Evolutionary conservation across 768 basidiomycete genomes (phyloP).

Genomic region (Astraeus odoratus): DNA sequence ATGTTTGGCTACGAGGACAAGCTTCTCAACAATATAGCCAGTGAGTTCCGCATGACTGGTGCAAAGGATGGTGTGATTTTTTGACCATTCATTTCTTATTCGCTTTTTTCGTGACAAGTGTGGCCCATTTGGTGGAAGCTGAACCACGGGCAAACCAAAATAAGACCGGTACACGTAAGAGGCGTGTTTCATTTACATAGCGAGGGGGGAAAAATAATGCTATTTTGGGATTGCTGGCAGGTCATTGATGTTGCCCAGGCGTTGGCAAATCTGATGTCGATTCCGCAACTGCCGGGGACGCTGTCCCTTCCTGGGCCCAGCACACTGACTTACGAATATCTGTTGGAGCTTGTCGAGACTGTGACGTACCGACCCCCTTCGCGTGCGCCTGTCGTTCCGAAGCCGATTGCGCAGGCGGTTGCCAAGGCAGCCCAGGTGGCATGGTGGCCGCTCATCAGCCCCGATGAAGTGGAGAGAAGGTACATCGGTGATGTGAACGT

Average conservation of each 20-base stretch:
- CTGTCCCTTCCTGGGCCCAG: constrained; percentile 86
- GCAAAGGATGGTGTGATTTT: too few species aligned
- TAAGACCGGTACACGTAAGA: constrained; percentile 87
- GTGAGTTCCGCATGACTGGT: constrained; percentile 40
- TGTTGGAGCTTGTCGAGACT: constrained; percentile 69
- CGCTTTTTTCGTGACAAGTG: constrained; percentile 37
- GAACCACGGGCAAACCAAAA: constrained; percentile 79
- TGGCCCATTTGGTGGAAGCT: constrained; percentile 94
- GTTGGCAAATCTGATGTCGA: constrained; percentile 66
- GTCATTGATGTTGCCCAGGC: constrained; percentile 93
- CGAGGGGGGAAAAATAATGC: constrained; percentile 10
- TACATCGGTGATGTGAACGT: constrained; percentile 76
- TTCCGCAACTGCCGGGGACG: constrained; percentile 57
- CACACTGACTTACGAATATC: constrained; percentile 74
- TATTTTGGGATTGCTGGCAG: constrained; percentile 31
- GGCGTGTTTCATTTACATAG: constrained; percentile 15
- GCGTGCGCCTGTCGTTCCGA: constrained; percentile 70
- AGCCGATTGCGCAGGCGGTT: constrained; percentile 55
- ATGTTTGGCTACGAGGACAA: constrained; percentile 97
- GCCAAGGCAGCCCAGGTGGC: constrained; percentile 53
- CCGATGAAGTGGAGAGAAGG: constrained; percentile 85
- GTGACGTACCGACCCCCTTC: constrained; percentile 75
- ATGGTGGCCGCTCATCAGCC: constrained; percentile 91
- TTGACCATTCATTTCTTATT: constrained; percentile 8
- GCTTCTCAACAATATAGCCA: constrained; percentile 83